A percentile compares a stretch with the other conserved stretches of the same genome.
phyloP scores from a whole-genome alignment of 495 filamentous ascomycete genomes.

The Oleoguttula mirabilis region DNA sequence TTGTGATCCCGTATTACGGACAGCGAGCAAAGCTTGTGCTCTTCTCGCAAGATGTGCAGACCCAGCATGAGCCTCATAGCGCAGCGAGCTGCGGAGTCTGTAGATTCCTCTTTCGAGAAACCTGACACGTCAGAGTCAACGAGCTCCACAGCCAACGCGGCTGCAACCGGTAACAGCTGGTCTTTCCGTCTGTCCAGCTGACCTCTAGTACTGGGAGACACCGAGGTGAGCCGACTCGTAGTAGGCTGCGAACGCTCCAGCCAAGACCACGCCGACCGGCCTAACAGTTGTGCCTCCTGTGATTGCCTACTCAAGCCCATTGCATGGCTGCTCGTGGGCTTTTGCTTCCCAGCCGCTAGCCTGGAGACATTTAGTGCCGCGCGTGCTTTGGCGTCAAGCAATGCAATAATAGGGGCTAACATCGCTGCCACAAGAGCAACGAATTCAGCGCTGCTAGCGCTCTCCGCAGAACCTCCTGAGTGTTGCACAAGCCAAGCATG shows the following conservation, averaged over 20 bases:
- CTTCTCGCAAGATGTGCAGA: conserved; percentile 76
- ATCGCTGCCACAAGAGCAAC: conserved; percentile 10
- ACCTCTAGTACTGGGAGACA: background rate
- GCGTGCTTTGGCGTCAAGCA: conserved; percentile 9
- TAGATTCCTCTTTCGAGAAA: background rate
- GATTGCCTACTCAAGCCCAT: too few species aligned
- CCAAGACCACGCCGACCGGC: too few species aligned
- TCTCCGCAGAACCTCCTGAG: background rate
- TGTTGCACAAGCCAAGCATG: conserved; percentile 6
- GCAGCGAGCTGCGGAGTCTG: background rate
- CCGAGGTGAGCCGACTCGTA: too few species aligned
- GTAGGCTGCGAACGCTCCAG: too few species aligned
- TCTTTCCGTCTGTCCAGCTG: conserved; percentile 2
- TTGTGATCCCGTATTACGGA: conserved; percentile 39
- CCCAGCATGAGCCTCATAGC: conserved; percentile 48
- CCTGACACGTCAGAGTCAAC: background rate
- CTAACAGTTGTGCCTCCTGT: too few species aligned
- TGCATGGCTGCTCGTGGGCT: too few species aligned
- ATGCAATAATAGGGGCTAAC: background rate
- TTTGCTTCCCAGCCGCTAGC: conserved; percentile 9
- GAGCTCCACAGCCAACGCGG: conserved; percentile 5
- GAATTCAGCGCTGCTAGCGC: conserved; percentile 2
- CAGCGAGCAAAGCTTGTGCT: conserved; percentile 68
- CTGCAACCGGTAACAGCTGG: conserved; percentile 6
- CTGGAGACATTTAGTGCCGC: conserved; percentile 5